These are phyloP conservation scores for Lepidium africanum DNA, from an alignment of 345 rosid species.

Conservation along the genomic window DNA sequence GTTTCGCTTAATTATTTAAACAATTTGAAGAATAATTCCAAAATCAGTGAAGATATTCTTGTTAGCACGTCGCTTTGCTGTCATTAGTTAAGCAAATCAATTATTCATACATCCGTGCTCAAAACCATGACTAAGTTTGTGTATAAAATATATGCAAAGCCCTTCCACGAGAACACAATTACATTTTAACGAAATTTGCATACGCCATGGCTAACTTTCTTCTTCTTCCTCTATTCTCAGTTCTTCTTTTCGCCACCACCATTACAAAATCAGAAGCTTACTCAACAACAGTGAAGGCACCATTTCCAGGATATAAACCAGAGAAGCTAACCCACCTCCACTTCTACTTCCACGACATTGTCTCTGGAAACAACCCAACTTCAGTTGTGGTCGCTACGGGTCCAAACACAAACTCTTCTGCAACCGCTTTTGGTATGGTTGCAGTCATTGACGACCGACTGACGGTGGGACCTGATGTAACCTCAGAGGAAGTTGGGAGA, in stretches of 20 bases:
- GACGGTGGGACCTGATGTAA: constrained; percentile 32
- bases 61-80: neutral
- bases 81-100: too few relatives aligned
- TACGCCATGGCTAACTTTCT: neutral
- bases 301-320: neutral
- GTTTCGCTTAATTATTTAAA: too few relatives aligned
- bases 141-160: neutral
- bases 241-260: neutral
- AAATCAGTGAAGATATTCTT: too few relatives aligned
- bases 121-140: too few relatives aligned
- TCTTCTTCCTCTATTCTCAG: neutral
- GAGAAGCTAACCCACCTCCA: neutral
- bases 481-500: constrained; percentile 41
- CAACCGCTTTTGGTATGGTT: constrained; percentile 31
- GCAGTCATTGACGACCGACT: constrained; percentile 37
- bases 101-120: too few relatives aligned
- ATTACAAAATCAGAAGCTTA: neutral
- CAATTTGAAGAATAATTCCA: too few relatives aligned
- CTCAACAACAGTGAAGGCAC: neutral
- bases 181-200: neutral
- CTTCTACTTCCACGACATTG: neutral
- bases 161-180: neutral
- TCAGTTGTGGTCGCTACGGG: neutral
- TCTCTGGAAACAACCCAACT: neutral
- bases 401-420: constrained; percentile 20